Conservation (phyloP, 164 flowering plant genomes). For the Kalanchoe fedtschenkoi region DNA sequence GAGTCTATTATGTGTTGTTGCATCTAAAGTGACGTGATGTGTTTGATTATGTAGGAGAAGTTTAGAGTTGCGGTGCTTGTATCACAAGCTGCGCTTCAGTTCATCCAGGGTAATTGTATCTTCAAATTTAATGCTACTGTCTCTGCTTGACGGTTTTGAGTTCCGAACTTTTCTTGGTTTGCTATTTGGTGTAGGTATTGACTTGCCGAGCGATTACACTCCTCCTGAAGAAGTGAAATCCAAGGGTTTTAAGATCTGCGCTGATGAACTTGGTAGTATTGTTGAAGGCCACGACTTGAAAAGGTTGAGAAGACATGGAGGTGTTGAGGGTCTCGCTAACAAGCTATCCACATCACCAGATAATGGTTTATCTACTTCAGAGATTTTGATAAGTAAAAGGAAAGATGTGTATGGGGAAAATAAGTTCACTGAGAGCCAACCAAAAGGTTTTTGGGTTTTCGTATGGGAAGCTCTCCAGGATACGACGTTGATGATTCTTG, state of each 20-base stretch:
- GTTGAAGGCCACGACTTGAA: slow-evolving; percentile 75
- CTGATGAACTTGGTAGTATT: slow-evolving; percentile 77
- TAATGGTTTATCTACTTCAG: slow-evolving; percentile 47
- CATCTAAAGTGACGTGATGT: neutral
- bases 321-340: slow-evolving; percentile 58
- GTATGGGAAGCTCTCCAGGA: slow-evolving; percentile 99
- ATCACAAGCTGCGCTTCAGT: slow-evolving; percentile 96
- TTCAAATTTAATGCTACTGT: neutral
- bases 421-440: slow-evolving; percentile 65
- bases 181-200: slow-evolving; percentile 38
- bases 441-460: slow-evolving; percentile 62
- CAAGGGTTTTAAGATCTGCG: slow-evolving; percentile 75
- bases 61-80: slow-evolving; percentile 87
- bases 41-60: slow-evolving; percentile 52
- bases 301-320: slow-evolving; percentile 70
- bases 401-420: slow-evolving; percentile 66
- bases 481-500: slow-evolving; percentile 89
- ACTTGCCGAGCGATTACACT: slow-evolving; percentile 40
- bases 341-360: slow-evolving; percentile 59
- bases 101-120: slow-evolving; percentile 53
- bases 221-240: slow-evolving; percentile 65
- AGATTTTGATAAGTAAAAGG: slow-evolving; percentile 32
- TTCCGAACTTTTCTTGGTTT: slow-evolving; percentile 6
- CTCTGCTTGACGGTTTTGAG: neutral
- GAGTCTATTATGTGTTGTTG: neutral